phyloP scores from a whole-genome alignment of 768 basidiomycete genomes.

The Phylloporus sp. region DNA sequence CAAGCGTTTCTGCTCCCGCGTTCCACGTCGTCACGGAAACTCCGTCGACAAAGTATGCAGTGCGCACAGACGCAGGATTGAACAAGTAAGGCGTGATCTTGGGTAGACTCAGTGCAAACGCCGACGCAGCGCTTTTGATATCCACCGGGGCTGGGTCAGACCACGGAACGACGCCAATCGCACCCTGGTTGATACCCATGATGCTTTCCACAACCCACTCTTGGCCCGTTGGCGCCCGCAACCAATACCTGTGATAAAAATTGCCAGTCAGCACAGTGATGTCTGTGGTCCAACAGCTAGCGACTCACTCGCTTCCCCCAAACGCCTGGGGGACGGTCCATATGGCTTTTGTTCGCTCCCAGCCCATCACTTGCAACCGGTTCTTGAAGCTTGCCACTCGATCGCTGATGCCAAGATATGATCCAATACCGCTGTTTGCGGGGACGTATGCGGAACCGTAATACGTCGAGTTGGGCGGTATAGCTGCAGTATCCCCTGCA shows the following conservation, averaged over 20 bases:
- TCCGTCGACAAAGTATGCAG: slow-evolving; percentile 36
- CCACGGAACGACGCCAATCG: slow-evolving; percentile 49
- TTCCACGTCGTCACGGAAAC: slow-evolving; percentile 55
- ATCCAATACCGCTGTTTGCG: slow-evolving; percentile 29
- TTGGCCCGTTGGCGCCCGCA: slow-evolving; percentile 58
- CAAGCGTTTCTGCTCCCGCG: slow-evolving; percentile 37
- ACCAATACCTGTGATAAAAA: slow-evolving; percentile 48
- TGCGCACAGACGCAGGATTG: slow-evolving; percentile 36
- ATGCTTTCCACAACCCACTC: slow-evolving; percentile 67
- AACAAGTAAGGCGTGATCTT: slow-evolving; percentile 47
- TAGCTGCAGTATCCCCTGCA: slow-evolving; percentile 39
- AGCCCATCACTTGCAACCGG: slow-evolving; percentile 58
- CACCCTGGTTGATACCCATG: slow-evolving; percentile 70
- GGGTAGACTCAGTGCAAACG: slow-evolving; percentile 43
- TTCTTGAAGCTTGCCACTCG: slow-evolving; percentile 64
- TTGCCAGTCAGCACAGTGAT: not conserved
- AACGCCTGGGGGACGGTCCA: slow-evolving; percentile 85
- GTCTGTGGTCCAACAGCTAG: slow-evolving; percentile 13
- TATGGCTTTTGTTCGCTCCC: slow-evolving; percentile 64
- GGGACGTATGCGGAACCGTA: slow-evolving; percentile 14
- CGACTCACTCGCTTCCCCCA: slow-evolving; percentile 38
- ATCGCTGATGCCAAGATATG: slow-evolving; percentile 62
- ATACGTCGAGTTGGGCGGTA: slow-evolving; percentile 25
- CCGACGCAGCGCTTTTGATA: slow-evolving; percentile 51
- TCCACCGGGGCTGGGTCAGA: slow-evolving; percentile 49